phyloP scores from a whole-genome alignment of 2,329 filamentous ascomycete genomes.

The Hymenoscyphus fructigenus region DNA sequence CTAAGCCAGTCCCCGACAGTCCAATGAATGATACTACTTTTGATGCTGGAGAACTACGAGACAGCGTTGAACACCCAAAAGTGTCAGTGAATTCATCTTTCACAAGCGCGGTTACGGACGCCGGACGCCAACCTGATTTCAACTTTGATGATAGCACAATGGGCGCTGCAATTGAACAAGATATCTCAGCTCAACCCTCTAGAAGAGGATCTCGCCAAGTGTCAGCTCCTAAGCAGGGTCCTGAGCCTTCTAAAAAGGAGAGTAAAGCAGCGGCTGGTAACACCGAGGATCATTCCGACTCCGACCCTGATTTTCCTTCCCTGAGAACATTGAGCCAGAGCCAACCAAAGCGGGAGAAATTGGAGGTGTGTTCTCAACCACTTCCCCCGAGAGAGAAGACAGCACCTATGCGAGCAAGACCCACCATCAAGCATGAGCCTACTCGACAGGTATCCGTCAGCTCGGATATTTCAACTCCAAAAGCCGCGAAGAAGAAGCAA shows the following conservation, averaged over 20 bases:
- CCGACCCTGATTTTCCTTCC: slow-evolving; percentile 16
- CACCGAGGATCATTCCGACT: not conserved
- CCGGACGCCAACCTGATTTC: slow-evolving; percentile 51
- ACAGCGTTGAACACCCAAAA: slow-evolving; percentile 35
- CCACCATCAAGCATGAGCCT: slow-evolving; percentile 2
- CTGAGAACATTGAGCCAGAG: slow-evolving; percentile 11
- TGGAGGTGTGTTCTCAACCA: slow-evolving; percentile 30
- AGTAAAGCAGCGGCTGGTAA: not conserved
- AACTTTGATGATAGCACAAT: slow-evolving; percentile 37
- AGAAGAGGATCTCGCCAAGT: slow-evolving; percentile 4
- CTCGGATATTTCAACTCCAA: slow-evolving; percentile 23
- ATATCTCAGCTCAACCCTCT: not conserved
- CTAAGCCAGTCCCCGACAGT: slow-evolving; percentile 1
- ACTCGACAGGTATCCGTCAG: slow-evolving; percentile 12
- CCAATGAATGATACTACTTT: not conserved
- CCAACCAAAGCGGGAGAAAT: not conserved
- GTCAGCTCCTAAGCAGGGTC: not conserved
- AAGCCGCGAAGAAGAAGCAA: slow-evolving; percentile 20
- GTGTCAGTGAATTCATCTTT: slow-evolving; percentile 39
- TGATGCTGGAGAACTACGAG: not conserved
- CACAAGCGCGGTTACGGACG: slow-evolving; percentile 44
- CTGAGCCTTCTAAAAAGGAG: slow-evolving; percentile 1
- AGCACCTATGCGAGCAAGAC: slow-evolving; percentile 28
- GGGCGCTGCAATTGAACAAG: slow-evolving; percentile 16
- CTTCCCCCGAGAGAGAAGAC: slow-evolving; percentile 31